Percentiles rank a stretch among this genome's conserved stretches.
These are phyloP conservation scores for Penicilliopsis zonata DNA, from an alignment of 495 filamentous ascomycete genomes.

Conservation along the genomic window DNA sequence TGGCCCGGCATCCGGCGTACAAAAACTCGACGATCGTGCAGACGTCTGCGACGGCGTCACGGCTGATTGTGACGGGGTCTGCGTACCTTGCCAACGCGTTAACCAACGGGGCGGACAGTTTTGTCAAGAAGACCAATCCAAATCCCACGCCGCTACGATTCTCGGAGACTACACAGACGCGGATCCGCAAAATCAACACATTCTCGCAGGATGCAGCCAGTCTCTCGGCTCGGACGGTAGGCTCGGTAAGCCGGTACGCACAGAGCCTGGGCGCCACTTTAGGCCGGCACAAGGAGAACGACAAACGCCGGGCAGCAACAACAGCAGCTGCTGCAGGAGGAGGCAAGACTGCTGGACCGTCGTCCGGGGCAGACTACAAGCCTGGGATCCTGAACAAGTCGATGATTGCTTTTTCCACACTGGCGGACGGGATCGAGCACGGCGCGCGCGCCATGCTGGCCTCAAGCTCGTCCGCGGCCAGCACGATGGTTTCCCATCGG, in stretches of 20 bases:
- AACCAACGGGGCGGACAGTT: constrained; percentile 62
- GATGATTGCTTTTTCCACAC: constrained; percentile 90
- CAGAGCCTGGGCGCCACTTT: constrained; percentile 80
- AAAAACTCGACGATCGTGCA: constrained; percentile 76
- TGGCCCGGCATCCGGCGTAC: constrained; percentile 82
- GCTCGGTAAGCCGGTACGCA: constrained; percentile 64
- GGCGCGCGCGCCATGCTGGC: constrained; percentile 63
- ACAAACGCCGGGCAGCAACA: constrained; percentile 41
- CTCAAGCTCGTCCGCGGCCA: constrained; percentile 62
- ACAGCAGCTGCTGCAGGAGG: too few relatives aligned
- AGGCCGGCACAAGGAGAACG: constrained; percentile 46
- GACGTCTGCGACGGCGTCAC: constrained; percentile 79
- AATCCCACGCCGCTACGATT: constrained; percentile 72
- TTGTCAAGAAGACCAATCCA: constrained; percentile 68
- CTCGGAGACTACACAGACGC: constrained; percentile 69
- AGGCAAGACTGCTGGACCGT: too few relatives aligned
- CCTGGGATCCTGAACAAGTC: constrained; percentile 89
- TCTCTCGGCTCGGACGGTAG: constrained; percentile 75
- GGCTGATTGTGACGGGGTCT: constrained; percentile 82
- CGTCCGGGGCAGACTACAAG: constrained; percentile 60
- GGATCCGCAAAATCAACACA: constrained; percentile 73
- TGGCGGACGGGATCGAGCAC: constrained; percentile 87
- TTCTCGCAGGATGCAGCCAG: constrained; percentile 66
- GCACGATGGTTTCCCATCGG: constrained; percentile 66
- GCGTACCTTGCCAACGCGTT: constrained; percentile 65